Base-by-base conservation (phyloP, 768 basidiomycete species). In the Rhodotorula diobovata region DNA sequence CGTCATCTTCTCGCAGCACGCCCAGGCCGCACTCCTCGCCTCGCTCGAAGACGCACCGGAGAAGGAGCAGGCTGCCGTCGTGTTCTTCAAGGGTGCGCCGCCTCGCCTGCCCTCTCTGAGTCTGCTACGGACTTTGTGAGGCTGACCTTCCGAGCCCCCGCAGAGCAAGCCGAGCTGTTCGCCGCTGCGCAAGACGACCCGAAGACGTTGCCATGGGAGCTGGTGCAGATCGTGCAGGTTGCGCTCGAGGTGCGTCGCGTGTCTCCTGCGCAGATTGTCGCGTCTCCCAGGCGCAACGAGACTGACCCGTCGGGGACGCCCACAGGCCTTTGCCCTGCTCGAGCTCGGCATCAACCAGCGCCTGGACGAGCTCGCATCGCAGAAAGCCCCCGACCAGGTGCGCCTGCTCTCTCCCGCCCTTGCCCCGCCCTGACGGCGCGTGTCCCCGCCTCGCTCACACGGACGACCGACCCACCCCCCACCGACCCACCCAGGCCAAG, bases 191-290 rank as follows among this genome's bases (percentile, higher is more conserved):
- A 84, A 18, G 80, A 82, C 16, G 80, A 81, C 21, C 77, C 80
- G 34, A 66, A 25, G 28, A 60, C 70, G 32, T 83, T 86, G 11
- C 83, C 84, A 11, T 81, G 83, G 60, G 86, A 88, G 75, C 73
- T 86, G n/a, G 83, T 93, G 30, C 91, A 93, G 73, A 81, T 89
- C 8, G 88, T 87, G 5, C 86, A 86, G 21, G 81, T 93, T 61
- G 84, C 85, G 0, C 90, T 92, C 80, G 91, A 93, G 83, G 90
- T 86, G 68, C 59, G 39, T 53, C 12, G 61, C 5, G 20, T 10
- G 15, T 21, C 21, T 46, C 23, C n/a, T 50, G 23, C 25, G 11
- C 25, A 23, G 2, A 39, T 12, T 43, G 14, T 28, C 25, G 11
- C 48, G n/a, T 8, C n/a, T 7, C 20, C n/a, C 14, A 59, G n/a